Conservation (phyloP, 768 basidiomycete genomes). For the Xerocomellus amylosporus region DNA sequence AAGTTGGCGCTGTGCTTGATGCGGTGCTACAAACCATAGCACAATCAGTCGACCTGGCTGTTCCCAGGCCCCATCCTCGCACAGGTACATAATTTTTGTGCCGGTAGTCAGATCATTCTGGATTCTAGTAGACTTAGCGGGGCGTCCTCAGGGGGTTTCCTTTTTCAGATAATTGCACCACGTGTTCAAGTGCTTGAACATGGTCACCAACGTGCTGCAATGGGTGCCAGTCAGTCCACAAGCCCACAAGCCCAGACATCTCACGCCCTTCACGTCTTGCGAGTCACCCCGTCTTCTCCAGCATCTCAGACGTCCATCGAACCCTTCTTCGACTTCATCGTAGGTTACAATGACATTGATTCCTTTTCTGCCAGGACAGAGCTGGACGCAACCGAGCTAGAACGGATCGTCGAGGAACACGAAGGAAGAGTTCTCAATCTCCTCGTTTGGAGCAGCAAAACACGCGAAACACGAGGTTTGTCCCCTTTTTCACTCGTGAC, state of each 20-base stretch:
- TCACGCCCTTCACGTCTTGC: constrained; percentile 79
- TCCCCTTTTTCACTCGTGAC: background rate
- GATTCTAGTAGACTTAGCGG: no score
- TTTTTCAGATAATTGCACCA: constrained; percentile 2
- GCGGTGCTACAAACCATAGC: no score
- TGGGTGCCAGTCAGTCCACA: constrained; percentile 77
- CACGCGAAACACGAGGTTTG: constrained; percentile 65
- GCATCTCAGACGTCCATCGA: constrained; percentile 82
- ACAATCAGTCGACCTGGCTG: no score
- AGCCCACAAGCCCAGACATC: constrained; percentile 34
- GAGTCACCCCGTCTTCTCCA: constrained; percentile 87
- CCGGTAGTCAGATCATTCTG: no score
- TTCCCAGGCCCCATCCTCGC: background rate
- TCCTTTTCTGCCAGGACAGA: constrained; percentile 44
- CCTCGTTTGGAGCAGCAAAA: constrained; percentile 84
- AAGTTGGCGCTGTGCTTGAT: no score
- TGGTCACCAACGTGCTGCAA: constrained; percentile 23
- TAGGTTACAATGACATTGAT: constrained; percentile 78
- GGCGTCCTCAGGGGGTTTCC: constrained; percentile 4
- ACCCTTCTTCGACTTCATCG: constrained; percentile 96
- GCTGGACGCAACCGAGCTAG: constrained; percentile 69
- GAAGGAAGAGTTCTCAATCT: constrained; percentile 70
- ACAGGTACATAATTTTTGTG: background rate
- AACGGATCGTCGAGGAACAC: constrained; percentile 78
- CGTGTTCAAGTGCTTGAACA: background rate